Base-by-base conservation (phyloP, 257 asterid species). In the Knoxia roxburghii region DNA sequence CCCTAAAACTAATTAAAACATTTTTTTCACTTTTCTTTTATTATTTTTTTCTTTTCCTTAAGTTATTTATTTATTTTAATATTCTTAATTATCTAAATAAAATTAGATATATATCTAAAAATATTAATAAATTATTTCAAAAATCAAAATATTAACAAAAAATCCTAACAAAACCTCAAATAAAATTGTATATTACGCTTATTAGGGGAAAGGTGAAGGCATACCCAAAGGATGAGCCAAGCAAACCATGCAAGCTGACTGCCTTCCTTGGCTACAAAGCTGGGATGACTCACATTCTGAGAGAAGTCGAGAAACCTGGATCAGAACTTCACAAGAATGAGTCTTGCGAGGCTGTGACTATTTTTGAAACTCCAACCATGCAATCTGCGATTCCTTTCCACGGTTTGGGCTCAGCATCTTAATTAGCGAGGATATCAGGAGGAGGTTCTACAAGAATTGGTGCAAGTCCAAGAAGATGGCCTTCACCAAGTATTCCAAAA, bases 301-400 rank as follows among this genome's bases (percentile, higher is more conserved):
- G 97, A 74, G 97, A 88, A 69, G 97, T 88, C 62, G 97, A 90
- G 67, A 90, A 90, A 64, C 97, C 97, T 10, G 97, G 96, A 74
- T 90, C 97, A 73, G 97, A 90, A 71, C 90, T 90, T 50, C 97
- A 90, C 88, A 90, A 88, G 89, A 90, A 90, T 80, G 97, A 90
- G 78, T 88, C 97, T 6, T 88, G 95, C 37, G 97, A 90, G 82
- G 97, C 97, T 58, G 97, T 90, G 23, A 90, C 97, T 2, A 64
- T 88, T 6, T 37, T 90, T 70, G 97, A 89, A 77, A 85, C 96
- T 50, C 96, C 96, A 49, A 92, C 96, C 11, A 87, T 89, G 95
- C 69, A 95, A 95, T 37, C 89, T 89, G 69, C 92, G 96, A n/a
- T 80, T 86, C 79, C 85, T 87, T 5, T 82, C 81, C 76, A 89